phyloP scores from a whole-genome alignment of 2,329 filamentous ascomycete species.

The Ophiostoma fasciatum region DNA sequence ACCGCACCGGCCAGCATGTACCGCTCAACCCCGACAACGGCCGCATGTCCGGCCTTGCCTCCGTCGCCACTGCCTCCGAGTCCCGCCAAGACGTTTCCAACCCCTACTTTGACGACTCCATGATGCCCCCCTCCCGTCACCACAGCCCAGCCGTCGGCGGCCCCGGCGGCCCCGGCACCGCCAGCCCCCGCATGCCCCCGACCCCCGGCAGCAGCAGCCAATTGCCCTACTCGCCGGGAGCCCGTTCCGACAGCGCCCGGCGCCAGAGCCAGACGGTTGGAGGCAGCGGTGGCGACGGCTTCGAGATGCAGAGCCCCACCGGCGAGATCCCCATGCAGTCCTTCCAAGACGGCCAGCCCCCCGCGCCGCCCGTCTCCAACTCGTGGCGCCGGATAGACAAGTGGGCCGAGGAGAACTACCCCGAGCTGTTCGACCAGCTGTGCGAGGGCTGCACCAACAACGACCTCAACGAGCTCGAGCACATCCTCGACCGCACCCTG shows the following conservation, averaged over 20 bases:
- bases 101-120: conserved; percentile 60
- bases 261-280: conserved; percentile 45
- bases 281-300: conserved; percentile 51
- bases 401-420: conserved; percentile 91
- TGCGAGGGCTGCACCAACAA: conserved; percentile 86
- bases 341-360: conserved; percentile 82
- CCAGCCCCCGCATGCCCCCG: conserved; percentile 2
- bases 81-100: conserved; percentile 73
- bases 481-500: conserved; percentile 85
- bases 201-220: neutral
- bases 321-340: conserved; percentile 95
- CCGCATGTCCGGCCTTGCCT: conserved; percentile 69
- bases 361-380: conserved; percentile 72
- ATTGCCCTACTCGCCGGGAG: conserved; percentile 70
- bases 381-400: conserved; percentile 90
- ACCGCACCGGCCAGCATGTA: conserved; percentile 79
- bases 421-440: conserved; percentile 84
- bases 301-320: conserved; percentile 51
- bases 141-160: too few relatives aligned
- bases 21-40: conserved; percentile 57
- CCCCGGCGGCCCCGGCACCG: neutral
- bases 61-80: conserved; percentile 77
- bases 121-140: too few relatives aligned
- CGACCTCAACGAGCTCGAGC: conserved; percentile 92
- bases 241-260: conserved; percentile 62